Conservation (phyloP, 163 green algal genomes). For the Picocystis sp. region DNA sequence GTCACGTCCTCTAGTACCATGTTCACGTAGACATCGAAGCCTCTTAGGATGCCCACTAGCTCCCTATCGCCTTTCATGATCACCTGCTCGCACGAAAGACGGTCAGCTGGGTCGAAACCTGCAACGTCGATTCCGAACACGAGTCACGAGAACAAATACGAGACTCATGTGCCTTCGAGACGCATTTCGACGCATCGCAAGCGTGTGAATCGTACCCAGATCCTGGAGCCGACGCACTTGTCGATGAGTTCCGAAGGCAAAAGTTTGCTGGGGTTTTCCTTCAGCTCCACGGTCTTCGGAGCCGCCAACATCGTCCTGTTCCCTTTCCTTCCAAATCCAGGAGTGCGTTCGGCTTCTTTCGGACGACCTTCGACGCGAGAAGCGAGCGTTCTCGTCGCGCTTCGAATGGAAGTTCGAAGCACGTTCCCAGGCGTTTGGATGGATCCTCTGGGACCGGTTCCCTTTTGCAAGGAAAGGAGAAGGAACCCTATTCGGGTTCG, state of each 20-base stretch:
- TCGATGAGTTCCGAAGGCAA: slow-evolving; percentile 87
- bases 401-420: no score
- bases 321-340: no score
- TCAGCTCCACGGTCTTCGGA: slow-evolving; percentile 16
- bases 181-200: not conserved
- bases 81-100: slow-evolving; percentile 1
- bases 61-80: slow-evolving; percentile 46
- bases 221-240: slow-evolving; percentile 75
- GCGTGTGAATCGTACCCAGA: slow-evolving; percentile 58
- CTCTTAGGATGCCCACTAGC: slow-evolving; percentile 61
- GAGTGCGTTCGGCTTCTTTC: no score
- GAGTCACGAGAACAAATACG: not conserved
- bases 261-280: slow-evolving; percentile 60
- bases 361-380: no score
- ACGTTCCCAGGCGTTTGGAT: no score
- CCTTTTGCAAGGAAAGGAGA: no score
- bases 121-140: not conserved
- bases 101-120: not conserved
- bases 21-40: slow-evolving; percentile 98
- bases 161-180: no score
- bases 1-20: slow-evolving; percentile 98
- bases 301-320: no score
- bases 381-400: no score
- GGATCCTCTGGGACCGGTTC: no score
- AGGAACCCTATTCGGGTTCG: no score